Percentiles rank a stretch among this genome's conserved stretches.
Conservation (phyloP, 2,329 filamentous ascomycete species). For the Basipetospora chlamydospora region DNA sequence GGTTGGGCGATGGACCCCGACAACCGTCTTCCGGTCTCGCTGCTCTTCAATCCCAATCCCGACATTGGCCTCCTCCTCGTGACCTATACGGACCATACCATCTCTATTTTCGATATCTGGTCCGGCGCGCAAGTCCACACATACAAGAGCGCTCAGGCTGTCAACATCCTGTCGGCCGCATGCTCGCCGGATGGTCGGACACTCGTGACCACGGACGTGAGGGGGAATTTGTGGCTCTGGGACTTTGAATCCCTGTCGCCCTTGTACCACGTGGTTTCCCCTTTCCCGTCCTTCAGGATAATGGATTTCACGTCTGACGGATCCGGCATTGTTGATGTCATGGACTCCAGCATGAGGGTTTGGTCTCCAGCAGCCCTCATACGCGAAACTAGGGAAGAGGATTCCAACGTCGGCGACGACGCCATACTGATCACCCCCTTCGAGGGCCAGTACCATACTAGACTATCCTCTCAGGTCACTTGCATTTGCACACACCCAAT, state of each 20-base stretch:
- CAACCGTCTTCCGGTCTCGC: slow-evolving; percentile 4
- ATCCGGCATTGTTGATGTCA: slow-evolving; percentile 10
- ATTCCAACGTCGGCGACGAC: slow-evolving; percentile 9
- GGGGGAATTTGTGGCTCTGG: slow-evolving; percentile 11
- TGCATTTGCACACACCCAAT: not conserved
- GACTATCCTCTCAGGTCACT: not conserved
- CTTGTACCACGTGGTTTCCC: slow-evolving; percentile 10
- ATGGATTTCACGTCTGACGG: slow-evolving; percentile 11
- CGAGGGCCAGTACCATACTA: not conserved
- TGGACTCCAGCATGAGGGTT: slow-evolving; percentile 11
- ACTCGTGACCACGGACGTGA: slow-evolving; percentile 9
- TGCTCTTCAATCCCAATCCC: slow-evolving; percentile 11
- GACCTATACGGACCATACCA: not conserved
- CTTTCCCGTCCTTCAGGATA: slow-evolving; percentile 8
- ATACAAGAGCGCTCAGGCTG: not conserved
- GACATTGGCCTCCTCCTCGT: not conserved
- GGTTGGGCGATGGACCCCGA: slow-evolving; percentile 11
- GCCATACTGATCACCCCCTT: not conserved
- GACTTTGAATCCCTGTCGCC: slow-evolving; percentile 11
- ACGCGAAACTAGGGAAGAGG: slow-evolving; percentile 10
- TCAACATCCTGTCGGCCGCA: not conserved
- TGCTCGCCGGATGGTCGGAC: slow-evolving; percentile 11
- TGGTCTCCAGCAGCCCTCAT: slow-evolving; percentile 12
- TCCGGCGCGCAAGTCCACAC: not conserved
- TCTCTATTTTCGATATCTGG: not conserved